Evolutionary conservation across 2,329 filamentous ascomycete genomes (phyloP), one percentile per base, ranked within the genome.

Genomic region (Talaromyces sp.): DNA sequence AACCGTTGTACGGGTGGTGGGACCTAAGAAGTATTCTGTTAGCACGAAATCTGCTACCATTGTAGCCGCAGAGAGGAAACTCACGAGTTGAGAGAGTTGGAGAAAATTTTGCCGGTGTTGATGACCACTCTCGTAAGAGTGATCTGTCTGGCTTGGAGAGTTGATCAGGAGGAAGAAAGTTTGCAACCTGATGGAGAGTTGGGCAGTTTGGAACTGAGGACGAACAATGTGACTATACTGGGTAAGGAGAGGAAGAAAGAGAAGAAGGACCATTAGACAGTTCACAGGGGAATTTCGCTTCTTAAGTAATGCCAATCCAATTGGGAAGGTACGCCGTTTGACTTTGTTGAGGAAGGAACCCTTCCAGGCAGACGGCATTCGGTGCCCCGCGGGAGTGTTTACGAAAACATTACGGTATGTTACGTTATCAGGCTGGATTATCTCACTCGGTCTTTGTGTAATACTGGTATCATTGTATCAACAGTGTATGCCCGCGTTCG

Each of bases 11-110:
- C 86, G 93, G 91, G 88, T 97, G 90, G 84, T 97, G 93, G 82
- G 89, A 87, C 80, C 93, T 97, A 79, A 49, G 67, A 35, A 41
- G 19, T 17, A 45, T 49, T 37, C 31, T 5, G 17, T n/a, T 43
- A 62, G 37, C 52, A 64, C 27, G 19, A 77, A 33, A 45, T 54
- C 15, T 17, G n/a, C 15, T 22, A 7, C 58, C 47, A 59, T 8
- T 37, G n/a, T 10, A 22, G 52, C 19, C 10, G 11, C 13, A 22
- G 33, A 25, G 52, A 33, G 31, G 43, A 33, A 10, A 83, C 92
- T 80, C 87, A 97, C 93, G 93, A 97, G 87, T 95, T 95, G 73
- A 97, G 90, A 75, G 96, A 90, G 84, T 96, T 97, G 86, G 93
- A 94, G 90, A 97, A 97, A 93, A 92, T 97, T 84, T 91, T 97